Evolutionary conservation across 2,329 filamentous ascomycete genomes (phyloP).

Genomic region (Ophiosphaerella korrae): DNA sequence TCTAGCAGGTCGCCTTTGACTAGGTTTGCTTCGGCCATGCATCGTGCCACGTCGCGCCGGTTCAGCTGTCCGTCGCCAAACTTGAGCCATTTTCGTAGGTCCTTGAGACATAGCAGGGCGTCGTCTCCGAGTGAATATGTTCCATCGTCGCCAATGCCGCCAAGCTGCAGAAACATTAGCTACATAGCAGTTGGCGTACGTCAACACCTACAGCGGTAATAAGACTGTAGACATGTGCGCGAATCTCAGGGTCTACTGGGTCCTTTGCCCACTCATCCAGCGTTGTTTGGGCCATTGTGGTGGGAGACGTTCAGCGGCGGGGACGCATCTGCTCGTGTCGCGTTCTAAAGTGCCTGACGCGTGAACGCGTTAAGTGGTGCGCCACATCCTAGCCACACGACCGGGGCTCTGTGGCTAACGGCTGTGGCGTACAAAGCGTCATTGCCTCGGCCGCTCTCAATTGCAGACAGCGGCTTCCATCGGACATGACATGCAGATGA

Average conservation of each 20-base stretch:
- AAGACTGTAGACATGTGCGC: constrained; percentile 90
- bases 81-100: constrained; percentile 93
- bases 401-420: not conserved
- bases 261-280: constrained; percentile 53
- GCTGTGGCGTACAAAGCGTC: constrained; percentile 4
- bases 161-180: constrained; percentile 65
- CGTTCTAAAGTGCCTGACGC: constrained; percentile 27
- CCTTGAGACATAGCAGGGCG: constrained; percentile 86
- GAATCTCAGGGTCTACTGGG: constrained; percentile 83
- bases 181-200: not conserved
- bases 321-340: constrained; percentile 6
- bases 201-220: constrained; percentile 76
- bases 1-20: constrained; percentile 87
- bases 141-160: constrained; percentile 81
- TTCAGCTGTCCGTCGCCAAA: constrained; percentile 93
- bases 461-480: constrained; percentile 27
- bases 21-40: constrained; percentile 89
- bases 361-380: constrained; percentile 41
- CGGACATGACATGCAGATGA: constrained; percentile 10
- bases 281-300: constrained; percentile 44
- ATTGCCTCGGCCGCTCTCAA: constrained; percentile 24
- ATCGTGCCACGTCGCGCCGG: constrained; percentile 92
- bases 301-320: constrained; percentile 28
- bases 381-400: constrained; percentile 36
- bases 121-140: constrained; percentile 91